phyloP scores from a whole-genome alignment of 169 alveolate genomes.

The Cryptosporidium canis region DNA sequence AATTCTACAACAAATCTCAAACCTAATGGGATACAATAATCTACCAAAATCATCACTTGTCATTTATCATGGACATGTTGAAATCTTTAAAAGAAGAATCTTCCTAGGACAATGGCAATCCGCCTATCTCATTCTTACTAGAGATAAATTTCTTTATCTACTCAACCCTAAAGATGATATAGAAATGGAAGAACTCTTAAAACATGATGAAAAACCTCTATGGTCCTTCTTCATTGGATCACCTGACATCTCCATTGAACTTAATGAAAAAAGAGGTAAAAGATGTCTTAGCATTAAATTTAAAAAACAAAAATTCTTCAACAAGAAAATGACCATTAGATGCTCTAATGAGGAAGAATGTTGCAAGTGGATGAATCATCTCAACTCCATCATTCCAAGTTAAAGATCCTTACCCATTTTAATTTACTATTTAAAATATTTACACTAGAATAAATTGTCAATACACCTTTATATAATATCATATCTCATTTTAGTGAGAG shows the following conservation, averaged over 20 bases:
- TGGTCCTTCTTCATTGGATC: background rate
- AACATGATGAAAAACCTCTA: constrained; percentile 60
- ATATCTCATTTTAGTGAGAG: background rate
- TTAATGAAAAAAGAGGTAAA: constrained; percentile 26
- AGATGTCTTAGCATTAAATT: constrained; percentile 21
- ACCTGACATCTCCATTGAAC: background rate
- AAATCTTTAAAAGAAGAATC: constrained; percentile 2
- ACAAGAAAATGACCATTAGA: constrained; percentile 7
- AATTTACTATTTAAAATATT: no score
- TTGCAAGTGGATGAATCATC: constrained; percentile 14
- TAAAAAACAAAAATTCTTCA: constrained; percentile 11
- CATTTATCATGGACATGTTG: constrained; percentile 57
- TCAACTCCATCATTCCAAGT: constrained; percentile 18
- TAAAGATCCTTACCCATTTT: no score
- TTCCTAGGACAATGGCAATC: constrained; percentile 56
- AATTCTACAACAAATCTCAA: background rate
- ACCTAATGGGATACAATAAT: background rate
- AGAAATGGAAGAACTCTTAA: constrained; percentile 51
- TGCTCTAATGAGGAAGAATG: constrained; percentile 57
- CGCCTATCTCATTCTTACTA: constrained; percentile 43
- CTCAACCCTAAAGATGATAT: constrained; percentile 37
- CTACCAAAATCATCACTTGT: constrained; percentile 47
- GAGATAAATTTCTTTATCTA: constrained; percentile 44
- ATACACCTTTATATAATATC: background rate
- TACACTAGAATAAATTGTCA: background rate